Evolutionary conservation across 1,284 basidiomycete species (phyloP).

Genomic region (Ustilago bromivora): DNA sequence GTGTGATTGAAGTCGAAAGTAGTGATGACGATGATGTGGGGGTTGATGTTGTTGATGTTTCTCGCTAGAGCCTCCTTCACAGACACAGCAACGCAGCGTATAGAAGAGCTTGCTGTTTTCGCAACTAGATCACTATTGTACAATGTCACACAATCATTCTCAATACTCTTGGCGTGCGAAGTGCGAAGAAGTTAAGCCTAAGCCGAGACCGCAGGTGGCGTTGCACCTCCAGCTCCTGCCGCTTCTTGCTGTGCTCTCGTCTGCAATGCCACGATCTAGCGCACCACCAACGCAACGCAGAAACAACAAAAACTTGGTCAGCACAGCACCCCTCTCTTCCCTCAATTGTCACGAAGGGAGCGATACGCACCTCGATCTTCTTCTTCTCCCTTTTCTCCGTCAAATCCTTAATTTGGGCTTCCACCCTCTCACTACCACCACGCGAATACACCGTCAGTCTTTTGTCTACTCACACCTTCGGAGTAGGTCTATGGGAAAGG

Average conservation of each 20-base stretch:
- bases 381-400: conserved; percentile 56
- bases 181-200: not conserved
- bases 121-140: conserved; percentile 17
- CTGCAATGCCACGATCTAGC: conserved; percentile 55
- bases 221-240: not conserved
- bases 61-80: conserved; percentile 4
- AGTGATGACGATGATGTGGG: conserved; percentile 18
- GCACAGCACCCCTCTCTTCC: not conserved
- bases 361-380: conserved; percentile 50
- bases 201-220: conserved; percentile 11
- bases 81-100: not conserved
- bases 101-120: not conserved
- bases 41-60: conserved; percentile 34
- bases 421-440: conserved; percentile 48
- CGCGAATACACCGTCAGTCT: not conserved
- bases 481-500: not conserved
- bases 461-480: not conserved
- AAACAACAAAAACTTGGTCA: not conserved
- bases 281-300: not conserved
- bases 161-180: not conserved
- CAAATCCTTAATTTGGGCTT: conserved; percentile 55
- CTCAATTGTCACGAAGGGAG: not conserved
- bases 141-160: conserved; percentile 11
- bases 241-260: conserved; percentile 52
- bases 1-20: not conserved